Percentiles rank a stretch among this genome's conserved stretches.
Conservation (phyloP, 768 basidiomycete species). For the Xerocomellus intermedius region DNA sequence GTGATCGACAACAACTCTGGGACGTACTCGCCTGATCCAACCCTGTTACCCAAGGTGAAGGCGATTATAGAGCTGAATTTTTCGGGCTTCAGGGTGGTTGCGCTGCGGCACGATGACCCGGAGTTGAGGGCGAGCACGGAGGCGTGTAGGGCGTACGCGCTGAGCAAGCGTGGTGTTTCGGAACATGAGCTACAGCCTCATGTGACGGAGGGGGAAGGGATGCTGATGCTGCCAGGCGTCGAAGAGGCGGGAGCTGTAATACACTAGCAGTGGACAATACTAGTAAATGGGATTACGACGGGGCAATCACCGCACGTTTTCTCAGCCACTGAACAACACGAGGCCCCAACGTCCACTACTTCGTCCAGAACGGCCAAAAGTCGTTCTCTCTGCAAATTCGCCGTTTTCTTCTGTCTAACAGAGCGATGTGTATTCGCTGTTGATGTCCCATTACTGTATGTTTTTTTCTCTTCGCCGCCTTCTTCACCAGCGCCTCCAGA, state of each 20-base stretch:
- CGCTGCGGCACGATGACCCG: slow-evolving; percentile 55
- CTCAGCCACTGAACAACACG: slow-evolving; percentile 36
- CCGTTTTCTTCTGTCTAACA: slow-evolving; percentile 9
- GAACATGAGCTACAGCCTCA: slow-evolving; percentile 66
- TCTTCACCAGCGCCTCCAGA: background rate
- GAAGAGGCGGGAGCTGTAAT: background rate
- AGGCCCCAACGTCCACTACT: slow-evolving; percentile 23
- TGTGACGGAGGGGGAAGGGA: slow-evolving; percentile 51
- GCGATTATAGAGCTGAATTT: slow-evolving; percentile 73
- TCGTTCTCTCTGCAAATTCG: slow-evolving; percentile 4
- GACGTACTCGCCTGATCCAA: slow-evolving; percentile 75
- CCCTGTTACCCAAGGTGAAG: slow-evolving; percentile 58
- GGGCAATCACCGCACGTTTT: slow-evolving; percentile 35
- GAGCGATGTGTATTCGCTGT: slow-evolving; percentile 22
- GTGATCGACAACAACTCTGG: slow-evolving; percentile 87
- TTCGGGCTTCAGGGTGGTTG: slow-evolving; percentile 55
- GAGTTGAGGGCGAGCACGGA: slow-evolving; percentile 57
- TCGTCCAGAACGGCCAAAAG: slow-evolving; percentile 7
- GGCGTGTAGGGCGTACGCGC: slow-evolving; percentile 65
- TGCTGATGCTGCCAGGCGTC: slow-evolving; percentile 39
- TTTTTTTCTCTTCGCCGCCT: background rate
- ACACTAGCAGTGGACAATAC: background rate
- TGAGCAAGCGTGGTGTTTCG: slow-evolving; percentile 55
- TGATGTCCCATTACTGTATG: slow-evolving; percentile 27
- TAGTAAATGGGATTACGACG: slow-evolving; percentile 23